Base-by-base conservation (phyloP, 169 alveolate genomes). In the Sarcocystis neurona region DNA sequence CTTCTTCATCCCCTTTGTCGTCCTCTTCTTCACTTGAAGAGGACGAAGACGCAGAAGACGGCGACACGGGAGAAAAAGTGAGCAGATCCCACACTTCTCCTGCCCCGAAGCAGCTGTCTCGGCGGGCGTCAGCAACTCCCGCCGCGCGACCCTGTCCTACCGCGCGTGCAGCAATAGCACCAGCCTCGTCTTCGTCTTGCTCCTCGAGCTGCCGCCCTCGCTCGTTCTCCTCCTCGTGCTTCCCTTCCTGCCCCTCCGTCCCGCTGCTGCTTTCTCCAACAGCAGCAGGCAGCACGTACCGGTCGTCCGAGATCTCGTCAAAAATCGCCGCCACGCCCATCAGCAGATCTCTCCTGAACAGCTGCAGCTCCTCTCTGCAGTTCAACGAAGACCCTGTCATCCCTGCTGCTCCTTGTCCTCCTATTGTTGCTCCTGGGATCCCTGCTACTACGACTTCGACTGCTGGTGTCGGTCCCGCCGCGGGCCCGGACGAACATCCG, bases 251-350 rank as follows among this genome's bases (percentile, higher is more conserved):
- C 60, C 37, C 48, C 84, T 84, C 74, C 90, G 46, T 66, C 60
- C 34, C 58, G 79, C 34, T 43, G 79, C 46, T 44, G 58, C 4
- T 32, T 30, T 72, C 82, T 27, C 41, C 82, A 39, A 39, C 34
- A 27, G 90, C 75, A 39, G 84, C 78, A 70, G 90, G 90, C 66
- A 85, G 90, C 56, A 85, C 27, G 32, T 85, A 85, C 1, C 90
- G 77, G 41, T 85, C 90, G 50, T 85, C 90, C 1, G 78, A 58
- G 58, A 85, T 85, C 46, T 85, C 90, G 18, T 85, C 90, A 34
- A 85, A 85, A 12, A 85, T 85, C 56, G 90, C 90, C 4, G 90
- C 90, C 46, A 85, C 90, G 0, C 90, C 90, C 84, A 85, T 58
- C 78, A 85, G 75, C 58, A 85, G 34, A 70, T 85, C 90, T 0